Conservation (phyloP, 1,139 yeast genomes). For the Suhomyces guaymorum region DNA sequence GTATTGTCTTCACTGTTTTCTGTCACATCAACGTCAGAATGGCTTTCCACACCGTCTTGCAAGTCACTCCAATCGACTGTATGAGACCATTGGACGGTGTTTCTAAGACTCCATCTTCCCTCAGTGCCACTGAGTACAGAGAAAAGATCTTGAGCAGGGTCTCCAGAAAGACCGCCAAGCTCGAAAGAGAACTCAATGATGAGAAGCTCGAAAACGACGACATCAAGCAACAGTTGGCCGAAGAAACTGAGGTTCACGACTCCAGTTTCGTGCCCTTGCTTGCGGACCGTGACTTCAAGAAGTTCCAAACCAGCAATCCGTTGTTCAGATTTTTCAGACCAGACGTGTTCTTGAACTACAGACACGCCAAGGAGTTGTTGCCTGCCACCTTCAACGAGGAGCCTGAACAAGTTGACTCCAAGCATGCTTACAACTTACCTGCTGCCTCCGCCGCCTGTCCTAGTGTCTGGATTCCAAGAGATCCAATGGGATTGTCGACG, state of each 20-base stretch:
- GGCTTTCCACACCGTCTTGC: constrained; percentile 66
- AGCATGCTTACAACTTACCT: constrained; percentile 65
- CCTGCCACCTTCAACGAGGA: constrained; percentile 50
- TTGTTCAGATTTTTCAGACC: constrained; percentile 61
- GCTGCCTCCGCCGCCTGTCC: constrained; percentile 68
- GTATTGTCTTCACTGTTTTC: constrained; percentile 62
- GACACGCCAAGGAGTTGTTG: constrained; percentile 52
- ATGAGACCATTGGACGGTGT: constrained; percentile 73
- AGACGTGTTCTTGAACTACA: constrained; percentile 59
- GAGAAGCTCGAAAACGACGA: constrained; percentile 22
- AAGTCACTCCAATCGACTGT: constrained; percentile 62
- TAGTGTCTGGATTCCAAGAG: constrained; percentile 83
- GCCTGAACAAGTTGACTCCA: constrained; percentile 32
- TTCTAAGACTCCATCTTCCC: constrained; percentile 52
- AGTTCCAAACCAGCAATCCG: constrained; percentile 28
- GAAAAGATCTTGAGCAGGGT: constrained; percentile 31
- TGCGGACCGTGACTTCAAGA: constrained; percentile 54
- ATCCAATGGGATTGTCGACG: constrained; percentile 76
- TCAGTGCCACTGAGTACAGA: constrained; percentile 35
- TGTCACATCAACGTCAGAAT: constrained; percentile 59
- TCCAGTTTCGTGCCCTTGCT: constrained; percentile 42
- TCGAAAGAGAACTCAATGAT: constrained; percentile 18
- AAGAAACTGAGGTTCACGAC: constrained; percentile 15
- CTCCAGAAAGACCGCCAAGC: constrained; percentile 14
- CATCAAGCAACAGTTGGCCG: constrained; percentile 25